A percentile compares a stretch with the other conserved stretches of the same genome.
These are phyloP conservation scores for Coprinopsis sp. DNA, from an alignment of 768 basidiomycete genomes.

Conservation along the genomic window DNA sequence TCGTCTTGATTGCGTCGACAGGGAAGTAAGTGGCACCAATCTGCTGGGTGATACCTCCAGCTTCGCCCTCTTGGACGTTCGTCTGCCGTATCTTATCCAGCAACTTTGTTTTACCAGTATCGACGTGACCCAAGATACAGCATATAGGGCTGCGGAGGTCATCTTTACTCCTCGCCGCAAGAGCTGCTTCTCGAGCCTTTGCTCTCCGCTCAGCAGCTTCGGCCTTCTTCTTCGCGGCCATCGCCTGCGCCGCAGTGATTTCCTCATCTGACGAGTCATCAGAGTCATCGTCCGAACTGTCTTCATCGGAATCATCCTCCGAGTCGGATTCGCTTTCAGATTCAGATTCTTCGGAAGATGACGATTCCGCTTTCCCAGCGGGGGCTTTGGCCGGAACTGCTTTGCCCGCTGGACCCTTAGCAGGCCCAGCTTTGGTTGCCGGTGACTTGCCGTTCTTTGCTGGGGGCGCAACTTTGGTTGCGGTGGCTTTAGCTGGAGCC, in stretches of 20 bases:
- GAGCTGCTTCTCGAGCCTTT: slow-evolving; percentile 77
- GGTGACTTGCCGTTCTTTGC: too few species aligned
- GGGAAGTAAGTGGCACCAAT: slow-evolving; percentile 99
- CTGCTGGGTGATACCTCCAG: slow-evolving; percentile 99
- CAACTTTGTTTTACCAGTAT: slow-evolving; percentile 98
- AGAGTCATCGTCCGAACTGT: slow-evolving; percentile 42
- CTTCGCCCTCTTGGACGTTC: slow-evolving; percentile 98
- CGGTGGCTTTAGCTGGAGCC: too few species aligned
- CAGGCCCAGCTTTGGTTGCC: slow-evolving; percentile 17
- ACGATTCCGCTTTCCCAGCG: slow-evolving; percentile 15
- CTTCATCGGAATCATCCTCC: too few species aligned
- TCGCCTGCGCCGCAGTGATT: slow-evolving; percentile 60
- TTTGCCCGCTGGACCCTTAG: slow-evolving; percentile 20
- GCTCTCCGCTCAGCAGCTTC: slow-evolving; percentile 78
- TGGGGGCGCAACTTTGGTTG: too few species aligned
- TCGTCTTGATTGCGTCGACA: slow-evolving; percentile 85
- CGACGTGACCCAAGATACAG: slow-evolving; percentile 98
- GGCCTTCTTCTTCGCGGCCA: slow-evolving; percentile 69
- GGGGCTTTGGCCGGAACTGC: slow-evolving; percentile 22
- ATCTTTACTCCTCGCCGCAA: slow-evolving; percentile 84
- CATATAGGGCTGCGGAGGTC: slow-evolving; percentile 95
- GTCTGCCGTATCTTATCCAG: slow-evolving; percentile 99
- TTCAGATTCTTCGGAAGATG: slow-evolving; percentile 17
- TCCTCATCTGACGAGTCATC: slow-evolving; percentile 56
- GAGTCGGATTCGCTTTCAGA: slow-evolving; percentile 32